Percentiles rank a stretch among this genome's conserved stretches.
Conservation (phyloP, 2,329 filamentous ascomycete genomes). For the Xylaria sp. region DNA sequence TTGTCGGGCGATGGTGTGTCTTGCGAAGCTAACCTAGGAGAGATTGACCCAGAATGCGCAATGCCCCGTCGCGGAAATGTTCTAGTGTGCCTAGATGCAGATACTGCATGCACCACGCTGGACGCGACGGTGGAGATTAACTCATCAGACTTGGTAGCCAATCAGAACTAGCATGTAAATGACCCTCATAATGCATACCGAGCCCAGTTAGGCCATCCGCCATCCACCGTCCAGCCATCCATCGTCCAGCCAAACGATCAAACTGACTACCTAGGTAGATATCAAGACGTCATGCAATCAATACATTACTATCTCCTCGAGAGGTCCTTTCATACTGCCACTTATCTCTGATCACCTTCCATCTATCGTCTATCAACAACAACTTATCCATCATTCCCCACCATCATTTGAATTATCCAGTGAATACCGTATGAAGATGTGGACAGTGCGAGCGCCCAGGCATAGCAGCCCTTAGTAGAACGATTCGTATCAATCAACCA, state of each 20-base stretch:
- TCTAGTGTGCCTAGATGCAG: background rate
- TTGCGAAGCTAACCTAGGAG: too few species aligned
- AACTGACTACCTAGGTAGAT: too few species aligned
- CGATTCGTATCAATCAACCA: background rate
- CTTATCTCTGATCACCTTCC: background rate
- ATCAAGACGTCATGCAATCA: background rate
- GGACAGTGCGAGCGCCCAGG: too few species aligned
- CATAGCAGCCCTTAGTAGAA: too few species aligned
- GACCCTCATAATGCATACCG: too few species aligned
- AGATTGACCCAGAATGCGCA: too few species aligned
- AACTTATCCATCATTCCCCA: background rate
- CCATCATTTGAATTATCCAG: background rate
- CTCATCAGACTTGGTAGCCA: slow-evolving; percentile 10
- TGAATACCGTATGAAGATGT: too few species aligned
- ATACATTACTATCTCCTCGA: background rate
- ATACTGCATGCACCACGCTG: background rate
- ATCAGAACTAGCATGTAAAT: slow-evolving; percentile 7
- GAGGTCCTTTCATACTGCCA: background rate
- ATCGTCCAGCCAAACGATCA: too few species aligned
- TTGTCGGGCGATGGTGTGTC: too few species aligned
- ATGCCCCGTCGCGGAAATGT: too few species aligned
- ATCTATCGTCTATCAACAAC: background rate
- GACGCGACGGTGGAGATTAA: slow-evolving; percentile 22
- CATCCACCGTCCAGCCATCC: too few species aligned
- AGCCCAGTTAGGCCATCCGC: too few species aligned